Evolutionary conservation across 371 early-diverging fungal genomes (phyloP).

Genomic region (Mucor circinelloides): DNA sequence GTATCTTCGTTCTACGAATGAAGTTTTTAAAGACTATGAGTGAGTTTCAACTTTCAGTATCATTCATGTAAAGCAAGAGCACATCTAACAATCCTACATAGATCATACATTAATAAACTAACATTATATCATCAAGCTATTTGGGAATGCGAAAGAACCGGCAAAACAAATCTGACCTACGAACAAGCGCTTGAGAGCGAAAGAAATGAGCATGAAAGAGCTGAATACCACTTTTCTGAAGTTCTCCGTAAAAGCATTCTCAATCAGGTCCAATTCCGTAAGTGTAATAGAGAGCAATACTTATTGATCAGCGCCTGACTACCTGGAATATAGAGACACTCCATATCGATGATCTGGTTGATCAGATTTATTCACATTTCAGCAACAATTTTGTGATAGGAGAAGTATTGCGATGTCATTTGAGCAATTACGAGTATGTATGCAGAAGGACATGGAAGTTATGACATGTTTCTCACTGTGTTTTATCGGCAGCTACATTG

Average conservation of each 20-base stretch:
- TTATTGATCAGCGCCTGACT: not conserved
- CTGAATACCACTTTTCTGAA: conserved; percentile 64
- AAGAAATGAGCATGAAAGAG: conserved; percentile 50
- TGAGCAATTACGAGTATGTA: conserved; percentile 37
- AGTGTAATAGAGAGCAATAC: conserved; percentile 3
- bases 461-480: not conserved
- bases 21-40: conserved; percentile 86
- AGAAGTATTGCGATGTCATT: conserved; percentile 47
- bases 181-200: conserved; percentile 88
- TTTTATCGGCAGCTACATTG: conserved; percentile 30
- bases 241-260: conserved; percentile 63
- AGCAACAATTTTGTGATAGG: conserved; percentile 41
- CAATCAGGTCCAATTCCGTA: conserved; percentile 72
- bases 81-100: conserved; percentile 27
- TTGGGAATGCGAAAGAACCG: conserved; percentile 82
- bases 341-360: conserved; percentile 49
- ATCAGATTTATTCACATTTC: conserved; percentile 49
- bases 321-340: conserved; percentile 36
- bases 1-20: conserved; percentile 84
- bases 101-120: conserved; percentile 74
- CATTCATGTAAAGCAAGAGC: not conserved
- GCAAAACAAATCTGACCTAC: conserved; percentile 75
- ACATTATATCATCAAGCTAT: conserved; percentile 70
- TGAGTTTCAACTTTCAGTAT: conserved; percentile 37
- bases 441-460: not conserved